phyloP scores from a whole-genome alignment of 1,284 basidiomycete species.

The Singerocomus inundabilis region DNA sequence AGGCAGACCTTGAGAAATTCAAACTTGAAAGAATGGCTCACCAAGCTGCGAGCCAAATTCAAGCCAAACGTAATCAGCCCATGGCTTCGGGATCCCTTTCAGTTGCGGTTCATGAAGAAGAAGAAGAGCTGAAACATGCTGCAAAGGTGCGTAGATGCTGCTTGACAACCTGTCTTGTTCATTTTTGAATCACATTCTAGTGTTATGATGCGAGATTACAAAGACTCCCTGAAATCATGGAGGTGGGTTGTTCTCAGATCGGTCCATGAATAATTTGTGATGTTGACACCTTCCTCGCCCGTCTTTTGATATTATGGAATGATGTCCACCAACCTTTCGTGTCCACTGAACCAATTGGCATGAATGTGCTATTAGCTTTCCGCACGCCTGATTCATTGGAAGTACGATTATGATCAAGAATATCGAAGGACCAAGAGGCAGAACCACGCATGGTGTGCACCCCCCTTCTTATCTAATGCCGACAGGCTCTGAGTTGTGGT shows the following conservation, averaged over 20 bases:
- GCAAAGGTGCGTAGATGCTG: conserved; percentile 9
- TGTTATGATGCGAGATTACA: conserved; percentile 2
- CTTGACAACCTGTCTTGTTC: neutral
- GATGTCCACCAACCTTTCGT: neutral
- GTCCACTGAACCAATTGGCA: neutral
- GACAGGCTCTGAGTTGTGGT: neutral
- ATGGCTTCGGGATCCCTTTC: neutral
- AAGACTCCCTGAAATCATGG: conserved; percentile 25
- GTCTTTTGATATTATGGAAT: neutral
- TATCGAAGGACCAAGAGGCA: conserved; percentile 11
- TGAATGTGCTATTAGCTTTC: conserved; percentile 33
- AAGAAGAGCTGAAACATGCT: neutral
- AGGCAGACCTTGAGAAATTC: conserved; percentile 14
- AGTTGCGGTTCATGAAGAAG: neutral
- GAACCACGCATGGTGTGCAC: conserved; percentile 37
- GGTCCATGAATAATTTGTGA: neutral
- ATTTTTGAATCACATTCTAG: conserved; percentile 8
- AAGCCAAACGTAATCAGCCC: neutral
- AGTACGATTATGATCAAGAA: conserved; percentile 18
- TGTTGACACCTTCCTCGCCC: neutral
- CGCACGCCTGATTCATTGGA: conserved; percentile 36
- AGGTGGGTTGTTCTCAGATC: conserved; percentile 13
- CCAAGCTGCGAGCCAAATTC: neutral
- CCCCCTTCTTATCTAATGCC: neutral
- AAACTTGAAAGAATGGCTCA: conserved; percentile 6